Base-by-base conservation (phyloP, 2,329 filamentous ascomycete species). In the Aspergillus brasiliensis region DNA sequence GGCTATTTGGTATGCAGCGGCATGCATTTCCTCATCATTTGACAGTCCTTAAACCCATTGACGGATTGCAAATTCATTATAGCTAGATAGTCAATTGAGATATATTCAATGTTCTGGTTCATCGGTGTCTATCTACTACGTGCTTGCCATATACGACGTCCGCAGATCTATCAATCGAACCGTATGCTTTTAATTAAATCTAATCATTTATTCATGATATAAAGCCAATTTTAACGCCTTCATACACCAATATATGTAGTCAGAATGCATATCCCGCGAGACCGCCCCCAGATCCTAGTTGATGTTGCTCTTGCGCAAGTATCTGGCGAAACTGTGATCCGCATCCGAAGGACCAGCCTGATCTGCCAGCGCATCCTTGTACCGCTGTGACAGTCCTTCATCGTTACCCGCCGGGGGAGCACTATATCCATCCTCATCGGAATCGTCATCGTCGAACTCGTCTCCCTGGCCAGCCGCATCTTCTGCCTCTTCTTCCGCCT, bases 351-450 rank as follows among this genome's bases (percentile, higher is more conserved):
- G 71, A 11, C 69, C 70, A 52, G 75, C 71, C 31, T 71, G 84
- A 11, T 86, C 84, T 38, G 83, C 81, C 69, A 96, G 80, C 0
- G 92, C 91, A 46, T 91, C 84, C 72, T 90, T 84, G 73, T 97
- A 98, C 64, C 92, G 83, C 52, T 86, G 81, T 71, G 91, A 87
- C 49, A 97, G 81, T 2, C 90, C 87, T 62, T 88, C 84, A 62
- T 86, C 83, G 64, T 86, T 83, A 23, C 79, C 78, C 60, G 87
- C 85, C 38, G 83, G 83, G 8, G 84, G 82, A 25, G 86, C 83
- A 23, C 85, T 84, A 17, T 85, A 85, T n/a, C 83, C 80, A 21
- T 84, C 85, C 28, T 86, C 75, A 19, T 82, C 79, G 49, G 80
- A 78, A 55, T 77, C 75, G 42, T 79, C 84, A 51, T 77, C 61